Base-by-base conservation (phyloP, 2,329 filamentous ascomycete species). In the Biscogniauxia mediterranea region DNA sequence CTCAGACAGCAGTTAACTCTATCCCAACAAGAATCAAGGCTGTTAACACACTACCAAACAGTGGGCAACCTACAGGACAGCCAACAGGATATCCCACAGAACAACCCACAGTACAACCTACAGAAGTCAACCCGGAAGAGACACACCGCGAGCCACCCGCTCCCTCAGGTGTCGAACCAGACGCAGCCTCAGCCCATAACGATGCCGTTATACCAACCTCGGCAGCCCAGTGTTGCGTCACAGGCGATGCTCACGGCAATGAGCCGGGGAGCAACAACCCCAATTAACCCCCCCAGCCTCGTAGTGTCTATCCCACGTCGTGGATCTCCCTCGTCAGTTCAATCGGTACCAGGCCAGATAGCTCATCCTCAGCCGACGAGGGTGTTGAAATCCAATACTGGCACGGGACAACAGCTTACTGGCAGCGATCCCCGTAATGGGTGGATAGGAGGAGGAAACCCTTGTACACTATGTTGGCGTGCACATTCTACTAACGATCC, bases 31-130 rank as follows among this genome's bases (percentile, higher is more conserved):
- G 55, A 53, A 50, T 50, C 25, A 67, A 65, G 26, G 55, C 50
- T 42, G 53, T 68, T 71, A 70, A 72, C 68, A 64, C 38, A 5
- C 52, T 57, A 8, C 59, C 61, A 66, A 70, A 63, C 32, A 65
- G 50, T 58, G 42, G 60, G 32, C 55, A 59, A 28, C 59, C 32
- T 50, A 11, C 25, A 25, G 25, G 9, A 53, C 50, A 25, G 57
- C 52, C 46, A 46, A 26, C 32, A 26, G 26, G 54, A 58, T 23
- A 25, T 19, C 13, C 26, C 42, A 21, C 25, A 57, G 17, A 55
- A 54, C 11, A 19, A 9, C 11, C 20, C 42, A 21, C 25, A 57
- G 17, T 54, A 23, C 23, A 23, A 23, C 23, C 23, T 5, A 23
- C 53, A 38, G 26, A 55, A 55, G 9, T 25, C 17, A 42, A 19